A percentile compares a stretch with the other conserved stretches of the same genome.
phyloP scores from a whole-genome alignment of 176 grass and related monocot species.

The Melocanna baccifera region DNA sequence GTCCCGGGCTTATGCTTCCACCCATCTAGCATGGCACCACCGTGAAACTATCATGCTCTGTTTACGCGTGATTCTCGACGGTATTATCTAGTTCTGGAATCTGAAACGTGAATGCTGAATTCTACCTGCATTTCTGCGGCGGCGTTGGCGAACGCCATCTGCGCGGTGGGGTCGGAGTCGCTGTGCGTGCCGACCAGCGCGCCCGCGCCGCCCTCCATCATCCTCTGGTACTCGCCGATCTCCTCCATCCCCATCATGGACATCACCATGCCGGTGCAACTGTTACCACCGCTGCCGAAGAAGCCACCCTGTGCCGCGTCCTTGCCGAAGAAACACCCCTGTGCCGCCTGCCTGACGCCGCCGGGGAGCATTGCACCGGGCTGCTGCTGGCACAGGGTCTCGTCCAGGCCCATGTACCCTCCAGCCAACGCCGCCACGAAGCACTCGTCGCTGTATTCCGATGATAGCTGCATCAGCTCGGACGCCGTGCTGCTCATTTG shows the following conservation, averaged over 20 bases:
- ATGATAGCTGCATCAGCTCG: conserved; percentile 30
- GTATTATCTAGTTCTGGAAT: background rate
- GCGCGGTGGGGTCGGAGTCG: conserved; percentile 26
- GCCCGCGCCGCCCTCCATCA: conserved; percentile 46
- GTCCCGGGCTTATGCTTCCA: conserved; percentile 29
- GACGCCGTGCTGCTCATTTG: conserved; percentile 43
- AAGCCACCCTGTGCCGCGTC: conserved; percentile 27
- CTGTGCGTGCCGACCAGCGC: conserved; percentile 18
- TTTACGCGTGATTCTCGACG: background rate
- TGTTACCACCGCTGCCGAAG: conserved; percentile 21
- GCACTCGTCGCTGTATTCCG: conserved; percentile 44
- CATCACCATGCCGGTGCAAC: conserved; percentile 42
- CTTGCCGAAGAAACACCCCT: conserved; percentile 37
- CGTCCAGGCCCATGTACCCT: conserved; percentile 50
- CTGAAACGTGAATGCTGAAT: background rate
- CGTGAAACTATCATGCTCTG: conserved; percentile 29
- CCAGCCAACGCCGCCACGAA: conserved; percentile 38
- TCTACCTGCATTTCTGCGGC: conserved; percentile 73
- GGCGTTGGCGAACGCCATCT: conserved; percentile 37
- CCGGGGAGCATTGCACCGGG: conserved; percentile 19
- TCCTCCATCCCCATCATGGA: conserved; percentile 50
- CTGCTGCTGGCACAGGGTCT: conserved; percentile 32
- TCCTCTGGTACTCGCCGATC: conserved; percentile 57
- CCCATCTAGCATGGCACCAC: conserved; percentile 40
- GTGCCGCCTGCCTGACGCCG: background rate